phyloP scores from a whole-genome alignment of 768 basidiomycete genomes.

The Astraeus odoratus region DNA sequence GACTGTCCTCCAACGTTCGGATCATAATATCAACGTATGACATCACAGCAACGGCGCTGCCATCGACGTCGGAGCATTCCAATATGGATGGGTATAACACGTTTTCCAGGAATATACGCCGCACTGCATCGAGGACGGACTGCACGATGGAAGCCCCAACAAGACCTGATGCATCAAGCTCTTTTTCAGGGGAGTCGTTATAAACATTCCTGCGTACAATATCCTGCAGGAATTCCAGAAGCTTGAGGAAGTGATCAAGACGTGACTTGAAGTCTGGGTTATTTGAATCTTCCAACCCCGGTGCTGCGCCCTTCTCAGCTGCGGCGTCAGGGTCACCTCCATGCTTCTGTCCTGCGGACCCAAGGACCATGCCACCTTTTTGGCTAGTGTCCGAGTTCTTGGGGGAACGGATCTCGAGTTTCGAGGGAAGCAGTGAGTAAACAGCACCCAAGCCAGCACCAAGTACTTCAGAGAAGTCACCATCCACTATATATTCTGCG shows the following conservation, averaged over 20 bases:
- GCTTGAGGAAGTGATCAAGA: slow-evolving; percentile 83
- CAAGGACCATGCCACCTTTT: slow-evolving; percentile 64
- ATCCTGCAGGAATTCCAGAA: slow-evolving; percentile 89
- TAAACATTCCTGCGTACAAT: slow-evolving; percentile 63
- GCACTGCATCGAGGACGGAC: slow-evolving; percentile 76
- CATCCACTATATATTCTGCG: slow-evolving; percentile 89
- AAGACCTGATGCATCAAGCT: slow-evolving; percentile 50
- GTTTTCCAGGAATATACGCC: slow-evolving; percentile 85
- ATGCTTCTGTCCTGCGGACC: slow-evolving; percentile 47
- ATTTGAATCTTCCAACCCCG: slow-evolving; percentile 73
- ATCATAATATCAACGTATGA: slow-evolving; percentile 91
- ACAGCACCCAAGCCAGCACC: slow-evolving; percentile 90
- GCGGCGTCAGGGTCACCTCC: slow-evolving; percentile 48
- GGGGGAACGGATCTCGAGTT: slow-evolving; percentile 62
- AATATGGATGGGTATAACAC: slow-evolving; percentile 89
- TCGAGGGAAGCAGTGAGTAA: slow-evolving; percentile 85
- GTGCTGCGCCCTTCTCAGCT: slow-evolving; percentile 44
- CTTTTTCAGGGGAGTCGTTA: slow-evolving; percentile 29
- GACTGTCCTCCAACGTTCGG: slow-evolving; percentile 61
- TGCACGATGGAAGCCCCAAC: slow-evolving; percentile 79
- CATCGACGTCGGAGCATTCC: slow-evolving; percentile 88
- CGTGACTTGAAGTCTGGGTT: slow-evolving; percentile 70
- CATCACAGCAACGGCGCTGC: slow-evolving; percentile 95
- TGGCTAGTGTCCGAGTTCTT: slow-evolving; percentile 31
- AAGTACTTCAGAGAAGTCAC: slow-evolving; percentile 98